A percentile compares a stretch with the other conserved stretches of the same genome.
Evolutionary conservation across 2,329 filamentous ascomycete species (phyloP).

Genomic region (Sclerotinia spermophila): DNA sequence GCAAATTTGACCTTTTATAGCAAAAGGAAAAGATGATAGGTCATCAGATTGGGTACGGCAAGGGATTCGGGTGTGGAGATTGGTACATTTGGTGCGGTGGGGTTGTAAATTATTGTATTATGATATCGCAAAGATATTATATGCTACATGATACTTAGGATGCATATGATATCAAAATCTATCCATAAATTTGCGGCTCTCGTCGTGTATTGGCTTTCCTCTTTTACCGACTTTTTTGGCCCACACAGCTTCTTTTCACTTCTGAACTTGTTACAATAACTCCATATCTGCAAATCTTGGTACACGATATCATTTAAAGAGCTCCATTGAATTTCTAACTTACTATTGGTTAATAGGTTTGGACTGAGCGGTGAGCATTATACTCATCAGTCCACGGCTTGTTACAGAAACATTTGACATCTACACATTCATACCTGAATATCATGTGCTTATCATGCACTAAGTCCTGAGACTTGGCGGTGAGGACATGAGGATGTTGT

Average conservation of each 20-base stretch:
- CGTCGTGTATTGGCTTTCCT: not conserved
- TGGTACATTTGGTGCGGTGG: not conserved
- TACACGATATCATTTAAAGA: not conserved
- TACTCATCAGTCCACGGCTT: not conserved
- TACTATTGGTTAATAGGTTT: not conserved
- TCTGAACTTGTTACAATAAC: not conserved
- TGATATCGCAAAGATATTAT: constrained; percentile 10
- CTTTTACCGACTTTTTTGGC: not conserved
- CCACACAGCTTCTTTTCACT: not conserved
- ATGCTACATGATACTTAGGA: not conserved
- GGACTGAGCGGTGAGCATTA: not conserved
- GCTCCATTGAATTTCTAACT: not conserved
- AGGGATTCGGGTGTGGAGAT: not conserved
- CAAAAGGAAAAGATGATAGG: constrained; percentile 2
- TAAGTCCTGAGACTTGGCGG: not conserved
- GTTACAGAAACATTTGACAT: not conserved
- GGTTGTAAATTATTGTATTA: constrained; percentile 17
- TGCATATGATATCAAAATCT: constrained; percentile 7
- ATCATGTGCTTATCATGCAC: not conserved
- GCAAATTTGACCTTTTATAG: constrained; percentile 58
- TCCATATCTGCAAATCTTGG: not conserved
- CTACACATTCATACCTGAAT: not conserved
- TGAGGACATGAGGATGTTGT: not conserved
- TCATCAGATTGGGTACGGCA: not conserved
- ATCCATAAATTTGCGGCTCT: not conserved